These are phyloP conservation scores for Violaceomyces palustris DNA, from an alignment of 1,284 basidiomycete species.

Conservation along the genomic window DNA sequence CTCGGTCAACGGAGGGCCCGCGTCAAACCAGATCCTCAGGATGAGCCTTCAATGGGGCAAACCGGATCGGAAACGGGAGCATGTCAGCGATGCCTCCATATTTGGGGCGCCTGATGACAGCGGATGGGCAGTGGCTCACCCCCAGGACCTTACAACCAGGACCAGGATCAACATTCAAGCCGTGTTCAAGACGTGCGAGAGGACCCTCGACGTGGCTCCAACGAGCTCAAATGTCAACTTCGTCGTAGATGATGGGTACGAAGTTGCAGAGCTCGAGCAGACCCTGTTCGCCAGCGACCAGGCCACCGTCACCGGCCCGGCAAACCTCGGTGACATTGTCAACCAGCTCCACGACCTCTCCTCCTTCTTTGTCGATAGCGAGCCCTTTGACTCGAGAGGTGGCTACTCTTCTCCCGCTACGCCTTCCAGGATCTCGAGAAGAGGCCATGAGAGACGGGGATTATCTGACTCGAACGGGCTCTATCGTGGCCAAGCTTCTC, in stretches of 20 bases:
- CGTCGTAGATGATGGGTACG: constrained; percentile 36
- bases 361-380: constrained; percentile 48
- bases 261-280: constrained; percentile 8
- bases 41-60: constrained; percentile 61
- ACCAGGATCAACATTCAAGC: constrained; percentile 43
- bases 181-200: constrained; percentile 44
- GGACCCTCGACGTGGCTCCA: constrained; percentile 31
- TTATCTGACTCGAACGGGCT: too few species aligned
- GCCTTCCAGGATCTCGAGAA: too few species aligned
- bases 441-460: too few species aligned
- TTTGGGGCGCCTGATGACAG: constrained; percentile 41
- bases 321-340: constrained; percentile 40
- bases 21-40: constrained; percentile 75
- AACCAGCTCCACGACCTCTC: constrained; percentile 49
- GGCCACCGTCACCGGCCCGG: constrained; percentile 1
- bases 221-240: constrained; percentile 42
- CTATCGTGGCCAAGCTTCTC: too few species aligned
- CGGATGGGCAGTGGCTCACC: constrained; percentile 45
- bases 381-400: too few species aligned
- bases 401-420: too few species aligned
- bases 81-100: constrained; percentile 30
- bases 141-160: constrained; percentile 39
- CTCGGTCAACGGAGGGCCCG: constrained; percentile 66
- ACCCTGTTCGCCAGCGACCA: neutral
- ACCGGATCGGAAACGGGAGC: constrained; percentile 21